Evolutionary conservation across 768 basidiomycete species (phyloP), one percentile per base, ranked within the genome.

Genomic region (Agaricus subrufescens): DNA sequence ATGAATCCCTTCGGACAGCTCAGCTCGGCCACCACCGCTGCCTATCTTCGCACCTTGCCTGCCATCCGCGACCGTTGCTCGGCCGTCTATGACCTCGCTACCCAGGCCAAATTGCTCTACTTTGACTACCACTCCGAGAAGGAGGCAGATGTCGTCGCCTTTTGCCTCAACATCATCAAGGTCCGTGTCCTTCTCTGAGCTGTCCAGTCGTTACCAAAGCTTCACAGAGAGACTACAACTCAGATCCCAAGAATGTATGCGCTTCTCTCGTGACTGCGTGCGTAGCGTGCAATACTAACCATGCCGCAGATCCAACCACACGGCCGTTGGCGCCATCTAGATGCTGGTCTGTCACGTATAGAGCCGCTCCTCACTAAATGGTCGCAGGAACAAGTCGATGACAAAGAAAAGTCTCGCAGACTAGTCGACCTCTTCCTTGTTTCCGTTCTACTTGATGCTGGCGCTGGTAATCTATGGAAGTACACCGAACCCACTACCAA

Each of bases 381-480:
- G 90, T 69, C 73, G 0, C 59, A 72, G 0, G 66, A 71, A 0
- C 54, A 73, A 3, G 73, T 80, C 4, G 77, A 81, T 62, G 57
- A 65, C 1, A 81, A 75, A 52, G 86, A 94, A 63, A 78, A 81
- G 43, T 80, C 85, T 50, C 83, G 85, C 56, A 81, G 93, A 1
- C 76, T 93, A 34, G 77, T 98, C 66, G 96, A 98, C 71, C 82
- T 97, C 40, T 95, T 94, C 73, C 73, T 87, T 25, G 89, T 92
- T 30, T 94, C 93, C 10, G 96, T 98, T 7, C 78, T 98, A 12
- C 83, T 99, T 37, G 96, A 98, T 63, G 96, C 95, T 0, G 95
- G 95, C 1, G 96, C 95, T 0, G 96, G 95, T 0, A 86, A 82
- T 54, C 64, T 71, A 1, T 98, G 95, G 95, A 70, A 69, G 10